Conservation (phyloP, 768 basidiomycete species). For the Lentinula raphanica region DNA sequence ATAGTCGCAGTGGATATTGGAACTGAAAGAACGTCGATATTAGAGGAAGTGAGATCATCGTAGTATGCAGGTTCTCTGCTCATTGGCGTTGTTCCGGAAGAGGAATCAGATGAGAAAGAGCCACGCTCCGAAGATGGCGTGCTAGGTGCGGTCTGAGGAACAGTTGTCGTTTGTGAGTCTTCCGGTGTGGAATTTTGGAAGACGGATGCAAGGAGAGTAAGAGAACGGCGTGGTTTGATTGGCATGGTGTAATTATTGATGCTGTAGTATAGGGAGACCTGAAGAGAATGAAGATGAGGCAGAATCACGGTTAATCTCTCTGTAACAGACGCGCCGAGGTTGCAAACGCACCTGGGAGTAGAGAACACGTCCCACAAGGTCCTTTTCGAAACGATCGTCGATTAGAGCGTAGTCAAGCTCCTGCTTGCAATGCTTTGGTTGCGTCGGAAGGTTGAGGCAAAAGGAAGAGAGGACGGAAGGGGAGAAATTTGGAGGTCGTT, state of each 20-base stretch:
- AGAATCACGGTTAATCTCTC: background rate
- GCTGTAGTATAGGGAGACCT: background rate
- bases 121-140: background rate
- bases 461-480: background rate
- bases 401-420: background rate
- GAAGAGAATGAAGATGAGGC: background rate
- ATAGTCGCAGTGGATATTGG: conserved; percentile 2
- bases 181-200: background rate
- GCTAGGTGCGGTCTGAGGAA: background rate
- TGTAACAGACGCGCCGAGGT: background rate
- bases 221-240: background rate
- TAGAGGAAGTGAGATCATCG: background rate
- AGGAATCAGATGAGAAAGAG: background rate
- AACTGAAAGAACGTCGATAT: background rate
- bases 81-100: background rate
- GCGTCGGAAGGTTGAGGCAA: background rate
- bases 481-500: background rate
- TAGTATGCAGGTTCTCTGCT: conserved; percentile 1
- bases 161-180: background rate
- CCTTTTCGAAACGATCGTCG: background rate
- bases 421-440: background rate
- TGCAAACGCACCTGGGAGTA: background rate
- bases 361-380: background rate
- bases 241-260: background rate
- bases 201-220: background rate